Evolutionary conservation across 495 filamentous ascomycete genomes (phyloP), one percentile per base, ranked within the genome.

Genomic region (Hypoxylon subgilvum): DNA sequence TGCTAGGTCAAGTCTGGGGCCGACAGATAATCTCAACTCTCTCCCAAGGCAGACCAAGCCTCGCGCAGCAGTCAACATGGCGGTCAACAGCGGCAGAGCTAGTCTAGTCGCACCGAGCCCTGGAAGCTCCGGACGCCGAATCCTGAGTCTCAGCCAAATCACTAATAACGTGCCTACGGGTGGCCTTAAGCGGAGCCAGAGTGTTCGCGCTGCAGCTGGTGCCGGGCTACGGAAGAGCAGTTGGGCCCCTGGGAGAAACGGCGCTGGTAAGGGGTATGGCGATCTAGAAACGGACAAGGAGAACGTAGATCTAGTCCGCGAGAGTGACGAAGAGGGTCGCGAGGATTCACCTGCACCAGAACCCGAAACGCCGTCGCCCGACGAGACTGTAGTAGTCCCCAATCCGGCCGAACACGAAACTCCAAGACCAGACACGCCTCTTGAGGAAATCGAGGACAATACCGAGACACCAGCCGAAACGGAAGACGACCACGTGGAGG

Each of bases 141-240:
- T 96, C 57, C 81, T 93, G 32, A 94, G 89, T 46, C 82, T 97
- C 31, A 95, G 86, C 68, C 87, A 96, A 68, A 92, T 97, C 14
- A 88, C 82, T 6, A 84, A 86, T 50, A 96, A 96, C 66, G 78
- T 86, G 4, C 74, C 82, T 4, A 73, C 77, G 4, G 86, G 87
- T 8, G 73, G 77, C 49, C 78, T 85, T 57, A 86, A 84, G 61
- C 81, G 83, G 51, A 78, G 81, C 70, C 76, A 82, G 67, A 82
- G 77, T 63, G 79, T 82, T 55, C 79, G 79, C 59, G 88, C 86
- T 16, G 83, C 89, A 57, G 88, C 85, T 62, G 89, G 84, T 16
- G 78, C 84, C 35, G 79, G 78, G 2, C 64, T 80, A 16, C 82
- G 91, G 47, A 96, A 96, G 74, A 72, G 79, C 10, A 89, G 87